Evolutionary conservation across 148 eudicot species (phyloP), one percentile per base, ranked within the genome.

Genomic region (Suaeda aralocaspica): DNA sequence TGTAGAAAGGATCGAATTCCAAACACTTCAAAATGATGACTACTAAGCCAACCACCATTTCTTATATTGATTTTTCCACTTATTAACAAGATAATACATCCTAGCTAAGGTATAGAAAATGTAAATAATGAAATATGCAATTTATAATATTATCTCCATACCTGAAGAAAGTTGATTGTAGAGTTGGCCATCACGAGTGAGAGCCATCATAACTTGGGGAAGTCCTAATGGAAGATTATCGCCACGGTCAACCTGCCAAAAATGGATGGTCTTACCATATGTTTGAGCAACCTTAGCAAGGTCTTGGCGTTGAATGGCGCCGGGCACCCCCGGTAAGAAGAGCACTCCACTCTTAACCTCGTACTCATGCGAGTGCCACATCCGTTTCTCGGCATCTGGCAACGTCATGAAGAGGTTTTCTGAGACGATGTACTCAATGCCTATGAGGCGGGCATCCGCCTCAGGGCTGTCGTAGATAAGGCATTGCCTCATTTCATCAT

Each of bases 201-300:
- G 82, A 1, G 98, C 86, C 97, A 94, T 94, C 98, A 94, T 94
- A 21, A 91, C 69, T 72, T 88, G 97, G 3, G 98, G 98, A 10
- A 87, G 57, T 9, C 98, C 98, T 31, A 93, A 64, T 2, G 98
- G 98, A 15, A 94, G 80, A 10, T 53, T 78, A 71, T 94, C 92
- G 0, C 96, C 98, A 9, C 76, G 80, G 26, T 94, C 97, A 2
- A 87, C 84, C 80, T 94, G 97, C 98, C 98, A 94, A 50, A 91
- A 90, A 67, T 91, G 97, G 28, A 84, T 78, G 9, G 84, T 82
- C 69, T 94, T 91, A 1, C 96, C 98, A 46, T 94, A 94, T 0
- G 97, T 94, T 75, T 83, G 79, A 49, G 83, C 82, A 24, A 89
- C 87, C 74, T 91, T 87, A n/a, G 84, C 97, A 0, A 88, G 71